Evolutionary conservation across 2,329 filamentous ascomycete genomes (phyloP), one percentile per base, ranked within the genome.

Genomic region (Curvularia sp.): DNA sequence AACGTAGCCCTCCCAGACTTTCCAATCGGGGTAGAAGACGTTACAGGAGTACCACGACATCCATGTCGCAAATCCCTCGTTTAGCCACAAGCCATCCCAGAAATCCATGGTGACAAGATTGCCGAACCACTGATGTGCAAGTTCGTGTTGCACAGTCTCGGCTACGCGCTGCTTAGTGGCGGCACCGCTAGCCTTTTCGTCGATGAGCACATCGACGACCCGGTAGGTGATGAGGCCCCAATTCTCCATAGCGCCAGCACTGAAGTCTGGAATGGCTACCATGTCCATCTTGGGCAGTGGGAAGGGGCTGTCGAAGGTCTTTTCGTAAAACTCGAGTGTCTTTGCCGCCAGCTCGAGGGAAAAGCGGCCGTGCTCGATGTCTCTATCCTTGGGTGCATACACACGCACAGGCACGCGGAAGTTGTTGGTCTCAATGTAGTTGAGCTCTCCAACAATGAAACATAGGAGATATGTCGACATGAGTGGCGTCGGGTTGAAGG

Each of bases 101-200:
- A 96, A 97, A 77, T 97, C 93, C 93, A 97, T 97, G 52, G 94
- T 97, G 27, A 97, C 94, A 52, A 97, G 81, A 80, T 98, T 97
- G 63, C 94, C 94, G 73, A 98, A 98, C 94, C 94, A 98, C 79
- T 97, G 94, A 79, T 98, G 94, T 39, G 94, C 94, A 74, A 98
- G 83, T 78, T 98, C 94, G 80, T 98, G 94, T 83, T 97, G 93
- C 27, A 98, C 94, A 39, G 95, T 92, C 78, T 97, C 94, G 51
- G 94, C 94, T 53, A 98, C 91, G 38, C 93, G 89, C 81, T 97
- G 91, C 81, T 96, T 97, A 60, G 89, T 92, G 36, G 90, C 89
- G 19, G 94, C 93, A 72, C 93, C 91, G 71, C 91, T 95, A 3
- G 87, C 90, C 83, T 96, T 95, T 79, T 97, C 92, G 70, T 98